Percentiles rank a stretch among this genome's conserved stretches.
phyloP scores from a whole-genome alignment of 768 basidiomycete species.

The Pleurotus eryngii region DNA sequence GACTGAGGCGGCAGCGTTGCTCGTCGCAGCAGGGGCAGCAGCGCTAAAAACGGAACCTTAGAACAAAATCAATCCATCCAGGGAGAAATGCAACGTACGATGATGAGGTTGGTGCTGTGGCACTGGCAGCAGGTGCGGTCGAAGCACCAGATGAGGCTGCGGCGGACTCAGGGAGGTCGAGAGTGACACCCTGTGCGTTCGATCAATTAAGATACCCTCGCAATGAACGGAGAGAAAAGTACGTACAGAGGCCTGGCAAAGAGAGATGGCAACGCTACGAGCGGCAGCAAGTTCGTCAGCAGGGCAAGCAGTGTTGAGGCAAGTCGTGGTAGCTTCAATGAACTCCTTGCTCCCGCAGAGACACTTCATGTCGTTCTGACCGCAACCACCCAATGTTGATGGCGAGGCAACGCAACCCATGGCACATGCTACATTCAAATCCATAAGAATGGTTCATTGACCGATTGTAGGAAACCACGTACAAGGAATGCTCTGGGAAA shows the following conservation, averaged over 20 bases:
- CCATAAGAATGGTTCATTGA: not conserved
- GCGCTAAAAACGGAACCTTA: not conserved
- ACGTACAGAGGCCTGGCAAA: not conserved
- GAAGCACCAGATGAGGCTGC: not conserved
- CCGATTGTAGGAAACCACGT: conserved; percentile 8
- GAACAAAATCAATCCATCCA: not conserved
- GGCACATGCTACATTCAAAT: not conserved
- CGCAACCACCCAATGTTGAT: conserved; percentile 8
- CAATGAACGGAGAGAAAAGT: not conserved
- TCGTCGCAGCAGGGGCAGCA: not conserved
- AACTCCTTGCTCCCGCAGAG: conserved; percentile 11
- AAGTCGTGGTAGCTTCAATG: conserved; percentile 12
- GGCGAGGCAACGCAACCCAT: conserved; percentile 8
- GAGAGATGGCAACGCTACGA: conserved; percentile 4
- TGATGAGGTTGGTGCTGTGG: not conserved
- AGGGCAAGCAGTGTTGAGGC: conserved; percentile 17
- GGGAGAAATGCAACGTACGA: not conserved
- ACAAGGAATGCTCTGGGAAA: conserved; percentile 39
- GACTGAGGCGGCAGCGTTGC: not conserved
- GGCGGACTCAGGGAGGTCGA: not conserved
- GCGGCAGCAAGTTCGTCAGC: conserved; percentile 21
- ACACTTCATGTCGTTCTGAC: conserved; percentile 14
- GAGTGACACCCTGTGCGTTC: conserved; percentile 5
- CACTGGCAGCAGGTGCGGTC: not conserved
- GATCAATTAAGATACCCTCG: not conserved